Evolutionary conservation across 352 stramenopile species (phyloP).

Genomic region (Pythium rishiriense): DNA sequence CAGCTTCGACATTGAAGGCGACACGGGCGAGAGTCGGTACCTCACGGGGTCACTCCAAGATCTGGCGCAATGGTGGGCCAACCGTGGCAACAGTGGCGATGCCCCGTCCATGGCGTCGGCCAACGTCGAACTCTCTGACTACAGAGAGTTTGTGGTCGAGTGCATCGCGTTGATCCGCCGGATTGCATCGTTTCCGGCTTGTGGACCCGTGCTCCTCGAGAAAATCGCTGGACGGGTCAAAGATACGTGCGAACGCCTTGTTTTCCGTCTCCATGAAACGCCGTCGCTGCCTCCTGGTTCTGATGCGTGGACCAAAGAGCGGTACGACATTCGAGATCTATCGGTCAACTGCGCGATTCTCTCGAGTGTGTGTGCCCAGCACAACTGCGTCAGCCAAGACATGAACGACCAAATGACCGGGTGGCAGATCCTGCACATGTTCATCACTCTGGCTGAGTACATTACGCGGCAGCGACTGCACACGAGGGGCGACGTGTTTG

Average conservation of each 20-base stretch:
- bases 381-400: slow-evolving; percentile 32
- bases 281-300: slow-evolving; percentile 22
- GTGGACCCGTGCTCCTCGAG: slow-evolving; percentile 26
- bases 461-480: slow-evolving; percentile 29
- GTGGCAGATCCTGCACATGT: slow-evolving; percentile 34
- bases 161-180: slow-evolving; percentile 35
- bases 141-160: slow-evolving; percentile 36
- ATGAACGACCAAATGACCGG: slow-evolving; percentile 29
- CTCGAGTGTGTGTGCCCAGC: slow-evolving; percentile 33
- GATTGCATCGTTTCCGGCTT: slow-evolving; percentile 29
- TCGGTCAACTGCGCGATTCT: slow-evolving; percentile 31
- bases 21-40: slow-evolving; percentile 31
- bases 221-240: slow-evolving; percentile 24
- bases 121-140: slow-evolving; percentile 33
- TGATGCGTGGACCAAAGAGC: slow-evolving; percentile 25
- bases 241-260: slow-evolving; percentile 19
- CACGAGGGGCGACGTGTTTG: slow-evolving; percentile 28
- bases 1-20: slow-evolving; percentile 36
- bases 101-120: slow-evolving; percentile 17
- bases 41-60: slow-evolving; percentile 68
- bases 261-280: slow-evolving; percentile 25
- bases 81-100: slow-evolving; percentile 33
- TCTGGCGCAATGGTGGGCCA: slow-evolving; percentile 59
- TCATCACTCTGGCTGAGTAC: slow-evolving; percentile 32
- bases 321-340: slow-evolving; percentile 30